These are phyloP conservation scores for Penicillium pulvis DNA, from an alignment of 495 filamentous ascomycete genomes.

Conservation along the genomic window DNA sequence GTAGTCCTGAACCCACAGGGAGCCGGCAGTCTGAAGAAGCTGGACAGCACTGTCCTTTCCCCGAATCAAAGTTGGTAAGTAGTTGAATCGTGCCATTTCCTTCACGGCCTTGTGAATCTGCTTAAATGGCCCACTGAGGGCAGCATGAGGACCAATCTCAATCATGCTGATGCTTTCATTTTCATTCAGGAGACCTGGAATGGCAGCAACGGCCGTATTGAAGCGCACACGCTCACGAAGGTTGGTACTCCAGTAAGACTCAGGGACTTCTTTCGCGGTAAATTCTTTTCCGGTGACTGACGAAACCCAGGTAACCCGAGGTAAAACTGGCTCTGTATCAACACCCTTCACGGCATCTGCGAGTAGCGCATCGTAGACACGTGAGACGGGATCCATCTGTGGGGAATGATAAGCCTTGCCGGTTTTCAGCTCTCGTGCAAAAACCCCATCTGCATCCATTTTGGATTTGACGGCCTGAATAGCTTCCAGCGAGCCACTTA, in stretches of 20 bases:
- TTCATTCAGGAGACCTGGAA: not conserved
- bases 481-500: not conserved
- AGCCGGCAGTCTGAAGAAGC: not conserved
- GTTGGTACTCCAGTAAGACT: not conserved
- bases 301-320: not conserved
- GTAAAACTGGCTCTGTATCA: not conserved
- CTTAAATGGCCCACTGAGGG: not conserved
- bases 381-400: not conserved
- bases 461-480: not conserved
- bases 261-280: not conserved
- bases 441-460: not conserved
- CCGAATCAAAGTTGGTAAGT: not conserved
- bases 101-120: not conserved
- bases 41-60: not conserved
- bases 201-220: not conserved
- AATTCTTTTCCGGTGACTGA: not conserved
- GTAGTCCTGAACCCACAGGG: not conserved
- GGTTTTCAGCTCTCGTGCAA: conserved; percentile 3
- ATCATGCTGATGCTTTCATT: not conserved
- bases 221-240: not conserved
- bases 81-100: not conserved
- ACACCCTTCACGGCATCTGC: not conserved
- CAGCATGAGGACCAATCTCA: not conserved
- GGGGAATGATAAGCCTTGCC: conserved; percentile 6
- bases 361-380: not conserved